These are phyloP conservation scores for Ophiostoma tasmaniense DNA, from an alignment of 2,329 filamentous ascomycete species.

Conservation along the genomic window DNA sequence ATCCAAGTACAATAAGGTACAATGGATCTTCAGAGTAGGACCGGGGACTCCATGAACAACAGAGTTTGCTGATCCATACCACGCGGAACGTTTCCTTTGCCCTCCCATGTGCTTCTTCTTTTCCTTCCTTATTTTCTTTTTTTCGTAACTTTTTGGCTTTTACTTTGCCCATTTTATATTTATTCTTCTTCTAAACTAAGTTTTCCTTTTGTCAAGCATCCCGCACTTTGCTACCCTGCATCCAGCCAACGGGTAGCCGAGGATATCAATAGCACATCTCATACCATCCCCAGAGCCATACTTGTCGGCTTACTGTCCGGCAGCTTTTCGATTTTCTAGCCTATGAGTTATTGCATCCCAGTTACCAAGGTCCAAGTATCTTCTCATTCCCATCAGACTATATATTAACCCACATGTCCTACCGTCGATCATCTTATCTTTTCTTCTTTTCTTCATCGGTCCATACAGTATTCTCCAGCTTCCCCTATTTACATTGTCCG, in stretches of 20 bases:
- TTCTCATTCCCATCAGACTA: not conserved
- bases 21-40: not conserved
- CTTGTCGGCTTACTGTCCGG: not conserved
- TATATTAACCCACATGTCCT: not conserved
- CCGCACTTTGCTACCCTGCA: not conserved
- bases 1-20: not conserved
- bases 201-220: not conserved
- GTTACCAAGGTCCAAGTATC: not conserved
- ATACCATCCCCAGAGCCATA: not conserved
- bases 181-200: too few species aligned
- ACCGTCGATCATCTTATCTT: not conserved
- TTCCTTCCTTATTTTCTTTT: not conserved
- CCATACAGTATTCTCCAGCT: not conserved
- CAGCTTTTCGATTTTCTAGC: not conserved
- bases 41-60: not conserved
- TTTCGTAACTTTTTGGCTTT: not conserved
- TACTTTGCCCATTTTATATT: too few species aligned
- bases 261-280: not conserved
- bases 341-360: not conserved
- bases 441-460: not conserved
- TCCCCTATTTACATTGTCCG: not conserved
- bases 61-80: not conserved
- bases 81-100: not conserved
- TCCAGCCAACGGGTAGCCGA: not conserved
- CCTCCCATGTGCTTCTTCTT: not conserved